Percentiles rank a stretch among this genome's conserved stretches.
Evolutionary conservation across 163 green algal species (phyloP).

Genomic region (Chlorella variabilis): DNA sequence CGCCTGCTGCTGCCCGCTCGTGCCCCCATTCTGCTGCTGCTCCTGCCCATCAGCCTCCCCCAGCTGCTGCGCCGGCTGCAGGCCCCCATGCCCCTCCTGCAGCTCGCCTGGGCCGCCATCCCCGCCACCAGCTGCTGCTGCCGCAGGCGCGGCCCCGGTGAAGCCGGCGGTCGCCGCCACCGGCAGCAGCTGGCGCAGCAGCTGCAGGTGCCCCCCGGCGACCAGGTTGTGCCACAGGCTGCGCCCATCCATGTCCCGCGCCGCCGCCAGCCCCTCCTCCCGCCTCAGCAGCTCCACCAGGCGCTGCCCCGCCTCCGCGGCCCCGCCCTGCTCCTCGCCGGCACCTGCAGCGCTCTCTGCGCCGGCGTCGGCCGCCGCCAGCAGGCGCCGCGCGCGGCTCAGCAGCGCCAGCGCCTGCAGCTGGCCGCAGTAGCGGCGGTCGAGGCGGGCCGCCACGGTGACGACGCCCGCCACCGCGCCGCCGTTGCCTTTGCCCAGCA

Average conservation of each 20-base stretch:
- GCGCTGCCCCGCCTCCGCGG: not conserved
- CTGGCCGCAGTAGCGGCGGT: constrained; percentile 3
- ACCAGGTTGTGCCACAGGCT: constrained; percentile 27
- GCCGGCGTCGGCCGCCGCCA: not conserved
- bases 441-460: not conserved
- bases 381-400: constrained; percentile 7
- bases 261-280: not conserved
- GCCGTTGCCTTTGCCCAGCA: not conserved
- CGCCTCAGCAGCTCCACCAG: not conserved
- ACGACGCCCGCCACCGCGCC: not conserved
- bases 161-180: not conserved
- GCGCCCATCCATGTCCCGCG: constrained; percentile 11
- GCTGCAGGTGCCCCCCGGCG: not conserved
- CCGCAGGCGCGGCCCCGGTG: too few species aligned
- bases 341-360: not conserved
- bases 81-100: too few species aligned
- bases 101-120: too few species aligned
- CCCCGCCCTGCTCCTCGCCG: not conserved
- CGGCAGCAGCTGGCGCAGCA: constrained; percentile 15
- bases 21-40: not conserved
- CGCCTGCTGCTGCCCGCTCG: too few species aligned
- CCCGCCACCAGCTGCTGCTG: not conserved
- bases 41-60: not conserved
- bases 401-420: constrained; percentile 26
- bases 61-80: not conserved